Evolutionary conservation across 2,329 filamentous ascomycete species (phyloP), one percentile per base, ranked within the genome.

Genomic region (Penicillium sp.): DNA sequence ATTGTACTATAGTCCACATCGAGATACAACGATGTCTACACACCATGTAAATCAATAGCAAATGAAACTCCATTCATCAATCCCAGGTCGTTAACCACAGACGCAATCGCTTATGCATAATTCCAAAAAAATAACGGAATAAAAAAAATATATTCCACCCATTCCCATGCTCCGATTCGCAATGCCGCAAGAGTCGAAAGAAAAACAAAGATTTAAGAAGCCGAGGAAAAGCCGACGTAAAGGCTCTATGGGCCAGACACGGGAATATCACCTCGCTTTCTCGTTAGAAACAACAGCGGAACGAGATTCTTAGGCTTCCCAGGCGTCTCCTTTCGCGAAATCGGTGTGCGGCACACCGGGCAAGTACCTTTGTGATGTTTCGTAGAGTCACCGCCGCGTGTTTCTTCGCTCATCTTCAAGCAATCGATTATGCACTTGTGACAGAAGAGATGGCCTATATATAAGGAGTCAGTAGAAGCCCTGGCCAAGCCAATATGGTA

Each of bases 391-490:
- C 20, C 69, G 10, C 10, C 73, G 66, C 74, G 66, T 39, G 78
- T 65, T 56, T 74, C 79, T 60, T 79, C 79, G 61, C 85, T 82
- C 42, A 79, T 79, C 38, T 81, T 81, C 18, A 87, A 71, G n/a
- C 82, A 81, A 66, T 85, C 81, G 49, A 82, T 79, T 40, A 87
- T 80, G 62, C 85, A 87, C 35, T 81, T 80, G 63, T 87, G 84
- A 67, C 85, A 87, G 69, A 86, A 87, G 24, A 87, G 75, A 65
- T 87, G 85, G 0, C 84, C 83, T 85, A 54, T 10, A 29, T 10
- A 18, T 14, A 11, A 35, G 2, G 20, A 65, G 42, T 65, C 18
- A 62, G 54, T 55, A 40, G 45, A 26, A 57, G 18, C 13, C 20
- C n/a, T 22, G 3, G 13, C 6, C 4, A 16, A 39, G 8, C 24